Percentiles rank a stretch among this genome's conserved stretches.
Evolutionary conservation across 768 basidiomycete genomes (phyloP).

Genomic region (Postia placenta): DNA sequence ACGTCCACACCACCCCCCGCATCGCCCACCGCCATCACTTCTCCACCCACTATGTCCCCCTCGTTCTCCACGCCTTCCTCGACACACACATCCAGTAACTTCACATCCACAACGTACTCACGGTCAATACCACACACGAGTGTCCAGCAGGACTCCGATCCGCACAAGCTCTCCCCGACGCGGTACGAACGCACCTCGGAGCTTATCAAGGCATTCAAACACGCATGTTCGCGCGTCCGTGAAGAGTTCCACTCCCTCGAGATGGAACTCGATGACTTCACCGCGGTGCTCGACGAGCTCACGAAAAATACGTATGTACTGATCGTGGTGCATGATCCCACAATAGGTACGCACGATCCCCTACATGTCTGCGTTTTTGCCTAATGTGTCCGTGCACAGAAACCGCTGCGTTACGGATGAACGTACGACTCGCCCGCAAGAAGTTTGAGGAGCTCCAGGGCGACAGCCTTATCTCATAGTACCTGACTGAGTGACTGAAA

Average conservation of each 20-base stretch:
- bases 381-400: constrained; percentile 41
- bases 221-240: constrained; percentile 78
- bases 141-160: constrained; percentile 21
- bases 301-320: constrained; percentile 92
- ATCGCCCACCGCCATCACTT: constrained; percentile 26
- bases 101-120: constrained; percentile 5
- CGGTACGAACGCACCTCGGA: constrained; percentile 87
- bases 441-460: constrained; percentile 91
- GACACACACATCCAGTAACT: constrained; percentile 21
- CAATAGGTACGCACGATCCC: constrained; percentile 55
- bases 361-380: not conserved
- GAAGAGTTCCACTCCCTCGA: constrained; percentile 85
- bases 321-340: constrained; percentile 83
- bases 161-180: constrained; percentile 53
- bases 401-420: constrained; percentile 81
- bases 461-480: constrained; percentile 40
- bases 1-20: constrained; percentile 54
- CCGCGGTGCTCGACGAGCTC: constrained; percentile 86
- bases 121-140: constrained; percentile 7
- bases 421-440: constrained; percentile 76
- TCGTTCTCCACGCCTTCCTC: constrained; percentile 20
- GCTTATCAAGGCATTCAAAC: constrained; percentile 93
- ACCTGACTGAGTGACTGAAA: too few relatives aligned
- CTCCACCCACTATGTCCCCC: constrained; percentile 10
- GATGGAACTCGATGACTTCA: constrained; percentile 81